phyloP scores from a whole-genome alignment of 495 filamentous ascomycete genomes.

The Beverwykella pulmonaria region DNA sequence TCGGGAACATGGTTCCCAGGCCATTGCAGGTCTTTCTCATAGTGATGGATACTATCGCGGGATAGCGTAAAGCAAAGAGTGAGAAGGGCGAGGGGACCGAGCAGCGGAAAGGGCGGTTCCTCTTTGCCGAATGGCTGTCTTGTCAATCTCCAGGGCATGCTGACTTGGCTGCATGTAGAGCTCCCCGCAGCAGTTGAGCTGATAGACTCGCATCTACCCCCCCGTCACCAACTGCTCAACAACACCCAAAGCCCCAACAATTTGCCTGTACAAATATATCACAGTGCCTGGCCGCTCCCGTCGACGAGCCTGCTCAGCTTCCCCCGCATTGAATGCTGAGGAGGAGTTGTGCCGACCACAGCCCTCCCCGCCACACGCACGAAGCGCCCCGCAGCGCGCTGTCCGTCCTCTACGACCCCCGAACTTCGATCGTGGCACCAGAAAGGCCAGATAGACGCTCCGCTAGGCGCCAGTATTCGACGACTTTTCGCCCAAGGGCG shows the following conservation, averaged over 20 bases:
- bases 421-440: background rate
- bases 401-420: background rate
- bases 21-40: no score
- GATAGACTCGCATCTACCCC: background rate
- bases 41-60: background rate
- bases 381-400: background rate
- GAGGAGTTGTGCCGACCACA: background rate
- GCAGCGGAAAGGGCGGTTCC: background rate
- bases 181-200: constrained; percentile 1
- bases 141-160: background rate
- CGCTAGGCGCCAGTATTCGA: constrained; percentile 18
- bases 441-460: constrained; percentile 14
- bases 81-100: background rate
- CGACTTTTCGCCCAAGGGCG: background rate
- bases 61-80: background rate
- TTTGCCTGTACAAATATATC: background rate
- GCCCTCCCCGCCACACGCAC: constrained; percentile 1
- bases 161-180: background rate
- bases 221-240: background rate
- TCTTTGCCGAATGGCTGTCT: background rate
- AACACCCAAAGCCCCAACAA: background rate
- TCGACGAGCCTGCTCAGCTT: background rate
- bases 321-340: constrained; percentile 31
- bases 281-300: background rate
- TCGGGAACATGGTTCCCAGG: background rate